phyloP scores from a whole-genome alignment of 129 eudicot genomes.

The Flaveria brownii region DNA sequence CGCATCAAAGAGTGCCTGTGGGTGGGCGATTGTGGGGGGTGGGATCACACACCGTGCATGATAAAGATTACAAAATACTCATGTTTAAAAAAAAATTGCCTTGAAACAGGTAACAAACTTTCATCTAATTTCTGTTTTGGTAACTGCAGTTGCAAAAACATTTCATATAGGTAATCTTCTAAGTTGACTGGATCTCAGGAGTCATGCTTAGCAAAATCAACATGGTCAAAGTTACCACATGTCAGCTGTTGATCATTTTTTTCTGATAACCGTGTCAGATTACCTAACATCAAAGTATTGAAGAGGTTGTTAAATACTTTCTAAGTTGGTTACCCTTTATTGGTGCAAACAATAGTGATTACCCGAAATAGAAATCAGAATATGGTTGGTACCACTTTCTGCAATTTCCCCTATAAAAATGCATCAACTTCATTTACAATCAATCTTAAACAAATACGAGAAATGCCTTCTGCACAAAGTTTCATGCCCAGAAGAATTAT shows the following conservation, averaged over 20 bases:
- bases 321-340: neutral
- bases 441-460: neutral
- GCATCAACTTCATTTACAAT: neutral
- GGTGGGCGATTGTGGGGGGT: neutral
- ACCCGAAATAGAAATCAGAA: neutral
- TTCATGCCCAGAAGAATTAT: too few relatives aligned
- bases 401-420: neutral
- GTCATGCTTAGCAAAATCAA: neutral
- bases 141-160: neutral
- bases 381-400: neutral
- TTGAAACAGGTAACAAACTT: constrained; percentile 3
- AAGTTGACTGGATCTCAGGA: neutral
- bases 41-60: neutral
- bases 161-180: neutral
- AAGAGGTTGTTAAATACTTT: neutral
- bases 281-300: neutral
- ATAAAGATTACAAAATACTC: neutral
- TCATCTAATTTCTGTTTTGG: neutral
- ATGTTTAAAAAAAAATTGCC: neutral
- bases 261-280: neutral
- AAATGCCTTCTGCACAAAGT: neutral
- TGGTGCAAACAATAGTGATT: neutral
- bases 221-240: neutral
- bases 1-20: neutral
- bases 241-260: neutral